Evolutionary conservation across 129 eudicot species (phyloP).

Genomic region (Pittosporum tobira): DNA sequence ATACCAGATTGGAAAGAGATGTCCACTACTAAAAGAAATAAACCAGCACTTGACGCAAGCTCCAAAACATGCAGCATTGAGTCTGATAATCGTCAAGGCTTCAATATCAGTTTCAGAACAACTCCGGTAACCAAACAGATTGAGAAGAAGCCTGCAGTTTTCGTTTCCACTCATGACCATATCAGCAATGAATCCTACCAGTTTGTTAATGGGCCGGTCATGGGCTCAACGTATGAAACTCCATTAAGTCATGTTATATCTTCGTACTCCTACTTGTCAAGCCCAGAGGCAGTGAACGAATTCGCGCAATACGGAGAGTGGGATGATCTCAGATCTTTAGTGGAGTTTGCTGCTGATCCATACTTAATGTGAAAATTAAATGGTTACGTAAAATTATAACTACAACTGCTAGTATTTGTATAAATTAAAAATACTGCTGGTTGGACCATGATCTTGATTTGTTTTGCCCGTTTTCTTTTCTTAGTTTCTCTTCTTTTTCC

Average conservation of each 20-base stretch:
- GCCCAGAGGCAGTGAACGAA: conserved; percentile 38
- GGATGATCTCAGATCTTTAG: conserved; percentile 57
- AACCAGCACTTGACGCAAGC: conserved; percentile 20
- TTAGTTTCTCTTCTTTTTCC: too few species aligned
- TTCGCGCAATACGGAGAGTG: conserved; percentile 49
- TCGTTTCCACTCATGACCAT: background rate
- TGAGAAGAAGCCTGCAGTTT: background rate
- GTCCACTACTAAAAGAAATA: conserved; percentile 8
- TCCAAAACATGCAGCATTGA: conserved; percentile 56
- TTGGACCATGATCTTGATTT: background rate
- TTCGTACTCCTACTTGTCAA: conserved; percentile 30
- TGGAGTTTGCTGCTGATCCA: conserved; percentile 41
- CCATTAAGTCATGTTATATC: conserved; percentile 11
- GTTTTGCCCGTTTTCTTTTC: background rate
- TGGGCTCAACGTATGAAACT: conserved; percentile 15
- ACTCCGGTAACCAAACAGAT: conserved; percentile 4
- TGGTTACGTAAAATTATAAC: too few species aligned
- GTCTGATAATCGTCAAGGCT: conserved; percentile 36
- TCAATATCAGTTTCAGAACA: conserved; percentile 35
- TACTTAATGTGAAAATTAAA: conserved; percentile 1
- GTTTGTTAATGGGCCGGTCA: conserved; percentile 13
- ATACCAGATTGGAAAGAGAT: conserved; percentile 58
- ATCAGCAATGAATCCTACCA: conserved; percentile 16
- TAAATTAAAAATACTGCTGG: background rate
- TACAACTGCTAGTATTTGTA: too few species aligned